Conservation (phyloP, 345 rosid genomes). For the Clarkia xantiana region DNA sequence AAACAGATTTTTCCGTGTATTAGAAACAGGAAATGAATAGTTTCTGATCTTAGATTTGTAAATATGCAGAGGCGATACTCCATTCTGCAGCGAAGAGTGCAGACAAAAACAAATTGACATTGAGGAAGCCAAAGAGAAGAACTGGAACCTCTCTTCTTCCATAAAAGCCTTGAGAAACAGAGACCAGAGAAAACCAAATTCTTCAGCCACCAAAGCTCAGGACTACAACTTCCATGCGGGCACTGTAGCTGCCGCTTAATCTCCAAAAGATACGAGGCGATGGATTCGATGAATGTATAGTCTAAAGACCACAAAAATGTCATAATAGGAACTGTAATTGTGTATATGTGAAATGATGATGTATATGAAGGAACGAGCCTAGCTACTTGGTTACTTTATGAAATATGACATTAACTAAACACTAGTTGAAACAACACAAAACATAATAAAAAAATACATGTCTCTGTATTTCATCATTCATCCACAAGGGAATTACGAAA, state of each 20-base stretch:
- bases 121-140: constrained; percentile 24
- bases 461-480: too few species aligned
- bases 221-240: constrained; percentile 6
- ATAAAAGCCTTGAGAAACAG: constrained; percentile 13
- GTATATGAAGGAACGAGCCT: too few species aligned
- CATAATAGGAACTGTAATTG: too few species aligned
- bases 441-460: too few species aligned
- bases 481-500: too few species aligned
- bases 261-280: background rate
- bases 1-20: too few species aligned
- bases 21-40: too few species aligned
- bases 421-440: too few species aligned
- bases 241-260: constrained; percentile 12
- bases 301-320: background rate
- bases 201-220: constrained; percentile 8
- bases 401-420: too few species aligned
- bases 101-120: constrained; percentile 29
- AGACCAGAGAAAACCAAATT: constrained; percentile 10
- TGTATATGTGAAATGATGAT: too few species aligned
- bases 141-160: constrained; percentile 14
- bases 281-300: background rate
- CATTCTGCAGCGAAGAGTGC: constrained; percentile 27
- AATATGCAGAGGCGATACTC: constrained; percentile 27
- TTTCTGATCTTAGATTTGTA: constrained; percentile 4
- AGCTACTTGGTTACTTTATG: too few species aligned